A percentile compares a stretch with the other conserved stretches of the same genome.
These are phyloP conservation scores for Claviceps purpurea DNA, from an alignment of 2,329 filamentous ascomycete species.

Conservation along the genomic window DNA sequence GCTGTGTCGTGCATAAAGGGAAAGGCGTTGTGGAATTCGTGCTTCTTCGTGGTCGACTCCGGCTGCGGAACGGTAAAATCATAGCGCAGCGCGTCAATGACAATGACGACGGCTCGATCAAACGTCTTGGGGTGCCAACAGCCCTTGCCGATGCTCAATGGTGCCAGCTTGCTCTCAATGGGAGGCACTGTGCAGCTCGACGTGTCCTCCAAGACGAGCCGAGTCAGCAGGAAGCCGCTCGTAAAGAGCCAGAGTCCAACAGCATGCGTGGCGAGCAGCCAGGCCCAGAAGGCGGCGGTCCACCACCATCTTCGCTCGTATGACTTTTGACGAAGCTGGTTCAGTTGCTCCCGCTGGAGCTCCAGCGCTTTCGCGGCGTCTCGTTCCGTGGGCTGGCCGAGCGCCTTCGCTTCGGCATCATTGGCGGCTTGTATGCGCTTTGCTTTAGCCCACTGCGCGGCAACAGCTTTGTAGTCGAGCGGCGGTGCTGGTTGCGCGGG, in stretches of 20 bases:
- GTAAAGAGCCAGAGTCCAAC: constrained; percentile 85
- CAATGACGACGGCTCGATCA: constrained; percentile 75
- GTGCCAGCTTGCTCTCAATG: constrained; percentile 32
- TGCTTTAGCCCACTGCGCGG: constrained; percentile 39
- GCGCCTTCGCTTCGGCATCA: constrained; percentile 20
- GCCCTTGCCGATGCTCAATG: constrained; percentile 42
- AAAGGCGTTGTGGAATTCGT: constrained; percentile 69
- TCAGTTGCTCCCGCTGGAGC: constrained; percentile 31
- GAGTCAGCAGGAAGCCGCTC: constrained; percentile 83
- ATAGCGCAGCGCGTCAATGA: constrained; percentile 90
- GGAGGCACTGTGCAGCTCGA: constrained; percentile 59
- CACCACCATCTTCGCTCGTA: constrained; percentile 43
- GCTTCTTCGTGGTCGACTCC: constrained; percentile 17
- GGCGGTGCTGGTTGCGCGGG: constrained; percentile 5
- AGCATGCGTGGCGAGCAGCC: constrained; percentile 60
- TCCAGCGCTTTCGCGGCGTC: constrained; percentile 27
- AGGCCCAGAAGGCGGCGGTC: constrained; percentile 54
- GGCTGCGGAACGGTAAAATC: constrained; percentile 79
- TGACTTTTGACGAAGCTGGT: constrained; percentile 31
- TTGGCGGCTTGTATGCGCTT: constrained; percentile 34
- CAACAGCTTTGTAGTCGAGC: constrained; percentile 38
- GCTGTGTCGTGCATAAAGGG: constrained; percentile 79
- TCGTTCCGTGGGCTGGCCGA: constrained; percentile 18
- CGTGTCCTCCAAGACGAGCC: constrained; percentile 64
- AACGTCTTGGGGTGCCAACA: constrained; percentile 97